phyloP scores from a whole-genome alignment of 805 yeast species.

The Blastobotrys attinorum region DNA sequence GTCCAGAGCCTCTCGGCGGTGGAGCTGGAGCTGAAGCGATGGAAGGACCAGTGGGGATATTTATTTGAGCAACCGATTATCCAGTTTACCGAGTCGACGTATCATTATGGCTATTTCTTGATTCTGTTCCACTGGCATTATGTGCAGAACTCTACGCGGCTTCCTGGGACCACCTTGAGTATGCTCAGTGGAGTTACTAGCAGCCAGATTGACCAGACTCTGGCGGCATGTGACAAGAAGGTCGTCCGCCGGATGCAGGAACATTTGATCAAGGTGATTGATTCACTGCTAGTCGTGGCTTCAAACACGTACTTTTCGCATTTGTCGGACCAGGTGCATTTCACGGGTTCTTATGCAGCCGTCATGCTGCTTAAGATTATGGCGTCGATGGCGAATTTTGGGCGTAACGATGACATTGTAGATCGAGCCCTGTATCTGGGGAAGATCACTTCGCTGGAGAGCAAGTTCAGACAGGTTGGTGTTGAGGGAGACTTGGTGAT shows the following conservation, averaged over 20 bases:
- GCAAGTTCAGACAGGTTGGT: conserved; percentile 8
- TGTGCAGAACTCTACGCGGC: conserved; percentile 4
- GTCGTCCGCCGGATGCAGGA: conserved; percentile 32
- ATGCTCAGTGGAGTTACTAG: conserved; percentile 1
- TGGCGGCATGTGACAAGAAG: conserved; percentile 11
- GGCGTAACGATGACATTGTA: conserved; percentile 2
- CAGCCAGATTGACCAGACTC: conserved; percentile 6
- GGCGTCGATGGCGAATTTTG: conserved; percentile 2
- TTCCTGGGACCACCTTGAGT: conserved; percentile 1
- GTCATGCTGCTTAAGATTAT: conserved; percentile 15
- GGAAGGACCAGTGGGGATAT: conserved; percentile 67
- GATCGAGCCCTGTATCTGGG: conserved; percentile 1
- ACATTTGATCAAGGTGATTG: conserved; percentile 38
- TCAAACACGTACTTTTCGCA: conserved; percentile 56
- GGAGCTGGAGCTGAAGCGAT: conserved; percentile 42
- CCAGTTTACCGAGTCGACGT: conserved; percentile 67
- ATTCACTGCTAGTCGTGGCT: conserved; percentile 34
- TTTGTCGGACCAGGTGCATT: conserved; percentile 63
- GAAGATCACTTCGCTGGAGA: conserved; percentile 1
- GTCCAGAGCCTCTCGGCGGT: conserved; percentile 30
- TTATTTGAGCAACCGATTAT: conserved; percentile 61
- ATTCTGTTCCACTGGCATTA: conserved; percentile 37
- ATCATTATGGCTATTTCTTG: conserved; percentile 51
- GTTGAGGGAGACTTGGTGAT: conserved; percentile 12
- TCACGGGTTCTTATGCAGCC: conserved; percentile 26